A percentile compares a stretch with the other conserved stretches of the same genome.
These are phyloP conservation scores for Pythium insidiosum DNA, from an alignment of 352 stramenopile species.

Conservation along the genomic window DNA sequence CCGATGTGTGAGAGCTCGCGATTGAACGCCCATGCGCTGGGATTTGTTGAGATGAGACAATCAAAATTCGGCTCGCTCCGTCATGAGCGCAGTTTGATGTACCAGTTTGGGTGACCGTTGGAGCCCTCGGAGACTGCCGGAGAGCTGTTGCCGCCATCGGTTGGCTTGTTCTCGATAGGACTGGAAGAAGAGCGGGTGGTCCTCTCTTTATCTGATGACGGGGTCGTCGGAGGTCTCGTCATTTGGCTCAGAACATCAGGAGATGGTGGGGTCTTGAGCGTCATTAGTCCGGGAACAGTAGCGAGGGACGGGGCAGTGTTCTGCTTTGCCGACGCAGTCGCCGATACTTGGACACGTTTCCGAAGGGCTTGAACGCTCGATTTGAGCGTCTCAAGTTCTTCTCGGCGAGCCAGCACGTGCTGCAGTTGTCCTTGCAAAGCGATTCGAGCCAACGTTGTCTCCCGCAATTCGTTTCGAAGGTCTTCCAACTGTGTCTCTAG, in stretches of 20 bases:
- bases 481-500: slow-evolving; percentile 29
- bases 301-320: slow-evolving; percentile 1
- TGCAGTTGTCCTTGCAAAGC: slow-evolving; percentile 57
- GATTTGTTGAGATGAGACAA: too few relatives aligned
- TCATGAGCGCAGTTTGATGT: slow-evolving; percentile 45
- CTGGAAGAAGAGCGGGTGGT: too few relatives aligned
- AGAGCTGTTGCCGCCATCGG: slow-evolving; percentile 3
- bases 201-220: too few relatives aligned
- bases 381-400: slow-evolving; percentile 63
- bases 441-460: slow-evolving; percentile 26
- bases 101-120: slow-evolving; percentile 72
- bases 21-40: too few relatives aligned
- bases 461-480: slow-evolving; percentile 34
- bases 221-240: slow-evolving; percentile 27
- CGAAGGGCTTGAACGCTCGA: slow-evolving; percentile 36
- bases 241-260: slow-evolving; percentile 21
- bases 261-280: slow-evolving; percentile 16
- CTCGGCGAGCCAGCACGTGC: slow-evolving; percentile 43
- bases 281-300: not conserved
- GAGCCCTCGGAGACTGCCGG: too few relatives aligned
- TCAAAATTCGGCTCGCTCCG: not conserved
- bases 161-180: slow-evolving; percentile 1
- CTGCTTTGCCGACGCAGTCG: not conserved
- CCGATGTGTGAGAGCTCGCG: too few relatives aligned
- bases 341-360: slow-evolving; percentile 14